Percentiles rank a stretch among this genome's conserved stretches.
phyloP scores from a whole-genome alignment of 768 basidiomycete genomes.

The Lactarius sp. region DNA sequence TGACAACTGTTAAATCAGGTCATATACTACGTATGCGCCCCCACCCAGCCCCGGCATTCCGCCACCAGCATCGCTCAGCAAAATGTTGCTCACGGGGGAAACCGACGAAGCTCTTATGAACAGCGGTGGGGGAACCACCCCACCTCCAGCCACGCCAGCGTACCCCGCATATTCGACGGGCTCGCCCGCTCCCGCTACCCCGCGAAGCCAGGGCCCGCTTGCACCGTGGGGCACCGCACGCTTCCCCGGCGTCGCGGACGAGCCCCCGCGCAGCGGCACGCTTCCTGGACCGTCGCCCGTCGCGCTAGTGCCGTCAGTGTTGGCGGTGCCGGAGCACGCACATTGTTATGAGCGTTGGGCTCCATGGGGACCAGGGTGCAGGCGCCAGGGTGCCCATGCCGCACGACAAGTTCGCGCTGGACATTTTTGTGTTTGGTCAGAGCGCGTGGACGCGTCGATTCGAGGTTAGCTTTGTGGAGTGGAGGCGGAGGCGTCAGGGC shows the following conservation, averaged over 20 bases:
- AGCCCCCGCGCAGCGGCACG: conserved; percentile 51
- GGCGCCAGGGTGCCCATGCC: too few relatives aligned
- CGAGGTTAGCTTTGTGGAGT: conserved; percentile 65
- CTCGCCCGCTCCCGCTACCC: conserved; percentile 40
- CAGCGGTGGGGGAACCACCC: conserved; percentile 22
- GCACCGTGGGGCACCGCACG: conserved; percentile 43
- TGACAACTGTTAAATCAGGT: conserved; percentile 3
- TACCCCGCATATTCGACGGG: conserved; percentile 42
- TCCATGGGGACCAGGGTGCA: conserved; percentile 32
- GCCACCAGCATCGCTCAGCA: conserved; percentile 19
- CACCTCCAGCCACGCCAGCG: conserved; percentile 55
- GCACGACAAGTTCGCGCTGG: conserved; percentile 61
- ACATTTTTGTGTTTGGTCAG: conserved; percentile 84
- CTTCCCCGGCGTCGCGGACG: conserved; percentile 54
- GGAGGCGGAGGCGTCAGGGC: conserved; percentile 40
- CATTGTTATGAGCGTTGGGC: conserved; percentile 66
- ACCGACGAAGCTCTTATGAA: conserved; percentile 21
- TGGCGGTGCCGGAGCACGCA: conserved; percentile 38
- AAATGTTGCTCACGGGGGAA: conserved; percentile 20
- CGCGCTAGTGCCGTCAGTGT: too few relatives aligned
- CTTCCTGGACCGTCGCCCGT: too few relatives aligned
- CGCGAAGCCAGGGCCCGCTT: conserved; percentile 53
- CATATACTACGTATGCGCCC: too few relatives aligned
- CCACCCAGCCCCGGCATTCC: conserved; percentile 3
- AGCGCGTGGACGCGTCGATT: conserved; percentile 70